Evolutionary conservation across 208 protist species (phyloP).

Genomic region (Crithidia thermophila): DNA sequence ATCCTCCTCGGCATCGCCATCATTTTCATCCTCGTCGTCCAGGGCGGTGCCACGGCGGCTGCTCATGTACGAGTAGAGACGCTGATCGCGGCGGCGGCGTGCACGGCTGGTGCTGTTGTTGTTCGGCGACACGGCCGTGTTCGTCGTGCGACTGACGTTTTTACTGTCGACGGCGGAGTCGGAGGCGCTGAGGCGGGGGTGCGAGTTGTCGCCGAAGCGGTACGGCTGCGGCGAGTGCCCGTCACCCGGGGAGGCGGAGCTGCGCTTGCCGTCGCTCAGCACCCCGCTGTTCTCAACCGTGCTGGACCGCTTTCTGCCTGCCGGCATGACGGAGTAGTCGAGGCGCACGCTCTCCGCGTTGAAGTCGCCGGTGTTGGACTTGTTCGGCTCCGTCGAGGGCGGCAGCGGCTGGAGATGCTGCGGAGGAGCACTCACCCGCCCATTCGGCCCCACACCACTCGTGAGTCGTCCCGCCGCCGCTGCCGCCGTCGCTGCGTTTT

Average conservation of each 20-base stretch:
- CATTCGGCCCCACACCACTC: too few relatives aligned
- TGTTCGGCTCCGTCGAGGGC: too few relatives aligned
- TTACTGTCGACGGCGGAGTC: constrained; percentile 3
- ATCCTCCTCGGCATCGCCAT: constrained; percentile 18
- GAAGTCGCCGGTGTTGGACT: neutral
- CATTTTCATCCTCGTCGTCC: constrained; percentile 15
- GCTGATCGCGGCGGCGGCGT: neutral
- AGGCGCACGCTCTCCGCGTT: neutral
- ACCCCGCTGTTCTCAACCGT: neutral
- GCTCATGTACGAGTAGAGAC: constrained; percentile 8
- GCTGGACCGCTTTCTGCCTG: neutral
- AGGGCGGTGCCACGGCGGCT: neutral
- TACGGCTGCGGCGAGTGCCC: too few relatives aligned
- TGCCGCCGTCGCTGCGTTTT: too few relatives aligned
- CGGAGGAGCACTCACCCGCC: neutral
- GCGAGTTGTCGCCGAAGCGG: neutral
- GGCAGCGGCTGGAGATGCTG: neutral
- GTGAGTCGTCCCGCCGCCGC: too few relatives aligned
- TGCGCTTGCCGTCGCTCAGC: too few relatives aligned
- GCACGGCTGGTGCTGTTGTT: too few relatives aligned
- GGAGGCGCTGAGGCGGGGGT: constrained; percentile 4
- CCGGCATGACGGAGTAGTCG: neutral
- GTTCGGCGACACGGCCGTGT: too few relatives aligned
- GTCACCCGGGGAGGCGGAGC: too few relatives aligned
- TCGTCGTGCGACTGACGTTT: too few relatives aligned